Base-by-base conservation (phyloP, 441 rosid genomes). In the Viola pubescens region DNA sequence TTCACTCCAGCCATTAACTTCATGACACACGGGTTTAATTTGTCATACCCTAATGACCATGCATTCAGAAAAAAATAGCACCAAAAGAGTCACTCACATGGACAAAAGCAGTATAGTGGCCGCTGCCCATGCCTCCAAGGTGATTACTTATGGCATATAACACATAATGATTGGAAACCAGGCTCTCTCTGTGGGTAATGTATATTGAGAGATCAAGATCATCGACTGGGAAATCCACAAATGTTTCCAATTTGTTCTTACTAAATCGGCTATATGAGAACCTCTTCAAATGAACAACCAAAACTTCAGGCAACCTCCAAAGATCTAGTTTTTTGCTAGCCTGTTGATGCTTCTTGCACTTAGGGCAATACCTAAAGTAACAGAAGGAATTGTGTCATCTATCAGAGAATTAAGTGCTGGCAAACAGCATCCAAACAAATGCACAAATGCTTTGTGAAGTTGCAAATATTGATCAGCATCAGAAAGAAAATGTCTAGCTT, bases 281-380 rank as follows among this genome's bases (percentile, higher is more conserved):
- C 80, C 90, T 77, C 80, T 87, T 87, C 63, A 84, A 70, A 73
- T 84, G 90, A 78, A 87, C 75, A 50, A 84, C 80, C 62, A 87
- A 68, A 72, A 84, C 76, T 70, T 82, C 81, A 13, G 94, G 94
- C 58, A 82, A 64, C 68, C 90, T 84, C 94, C 90, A 84, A 48
- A 86, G 85, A 73, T 86, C 86, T 59, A 86, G 72, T 65, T 79
- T 86, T 67, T 84, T 86, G 60, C 68, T 77, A 66, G 94, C 94
- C 65, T 77, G 90, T 9, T 68, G 71, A 67, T 68, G 85, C 71
- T 74, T 78, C 73, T 84, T 76, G 79, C 94, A 86, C 42, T 65
- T 43, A 53, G 94, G 86, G 55, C 94, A 86, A 73, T 70, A 73
- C 86, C 86, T 86, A 60, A 41, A 61, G 45, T 46, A 6, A 59